Base-by-base conservation (phyloP, 495 filamentous ascomycete species). In the Talaromyces nanjingensis region DNA sequence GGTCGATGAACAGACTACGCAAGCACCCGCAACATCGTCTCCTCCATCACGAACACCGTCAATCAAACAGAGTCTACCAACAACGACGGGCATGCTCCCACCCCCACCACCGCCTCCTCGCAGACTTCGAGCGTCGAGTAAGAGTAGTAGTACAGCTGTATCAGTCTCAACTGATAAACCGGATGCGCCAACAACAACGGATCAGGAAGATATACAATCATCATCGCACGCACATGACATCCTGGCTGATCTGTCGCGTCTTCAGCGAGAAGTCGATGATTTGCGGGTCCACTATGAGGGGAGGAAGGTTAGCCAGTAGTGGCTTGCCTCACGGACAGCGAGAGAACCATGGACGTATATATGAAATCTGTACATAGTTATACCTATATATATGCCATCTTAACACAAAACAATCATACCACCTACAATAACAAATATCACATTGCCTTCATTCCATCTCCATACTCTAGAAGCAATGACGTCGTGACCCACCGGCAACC, bases 251-350 rank as follows among this genome's bases (percentile, higher is more conserved):
- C 74, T 91, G 39, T 78, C 83, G 6, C 82, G 84, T 55, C 71
- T 91, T 63, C 88, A 88, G 72, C 83, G 80, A 72, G 89, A 91
- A 70, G 89, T 91, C 54, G 88, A 91, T 74, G 86, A 85, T 56
- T 70, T 90, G 37, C 80, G 86, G 65, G 86, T 84, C 1, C 81
- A 81, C 63, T 86, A 82, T 65, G 80, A 78, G 60, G 73, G 59
- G 60, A 71, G 68, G 45, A 71, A 72, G 52, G 66, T 65, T 53
- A 71, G 68, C 54, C 58, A 73, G 33, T 59, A 12, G 8, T 37
- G 33, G 33, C 37, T 42, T 42, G 37, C 14, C 11, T 42, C 37
- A 42, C 37, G 37, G 37, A 16, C 37, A 16, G 37, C 37, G 37
- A 4, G 9, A 42, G 37, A 4, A 6, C 37, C 37, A 42, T 14